Base-by-base conservation (phyloP, 177 flowering plant genomes). In the Telopea speciosissima region DNA sequence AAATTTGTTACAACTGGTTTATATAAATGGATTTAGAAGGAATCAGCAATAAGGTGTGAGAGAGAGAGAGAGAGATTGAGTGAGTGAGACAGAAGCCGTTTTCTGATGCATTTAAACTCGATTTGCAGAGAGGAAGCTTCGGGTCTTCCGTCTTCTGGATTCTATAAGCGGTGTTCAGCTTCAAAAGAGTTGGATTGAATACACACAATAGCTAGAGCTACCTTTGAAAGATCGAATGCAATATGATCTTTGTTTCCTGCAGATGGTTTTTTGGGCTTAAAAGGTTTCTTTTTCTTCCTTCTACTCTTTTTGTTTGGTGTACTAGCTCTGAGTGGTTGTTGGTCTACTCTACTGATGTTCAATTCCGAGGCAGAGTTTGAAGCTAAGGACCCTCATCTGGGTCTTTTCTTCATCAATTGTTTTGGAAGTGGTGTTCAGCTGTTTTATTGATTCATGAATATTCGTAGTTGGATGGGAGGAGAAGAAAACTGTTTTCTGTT, bases 111-210 rank as follows among this genome's bases (percentile, higher is more conserved):
- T 75, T 75, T 42, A 74, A 69, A 49, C 45, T 68, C 62, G 54
- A 68, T 52, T 73, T 73, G 69, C 59, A 49, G 76, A 73, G 65
- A n/a, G 65, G 65, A 78, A 71, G 74, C 78, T 71, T 78, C 74
- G 80, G 73, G 70, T 67, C 70, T 81, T 76, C 75, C 77, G 65
- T 73, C 70, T 67, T 33, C 44, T 33, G 60, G 40, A 36, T 8
- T 36, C 5, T 36, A 8, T 36, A 1, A 66, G 70, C 56, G 65
- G 31, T 67, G 31, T 25, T 64, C 36, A 49, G 54, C 17, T 49
- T 60, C 26, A 59, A 67, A 3, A 60, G 69, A 66, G 74, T 24
- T 42, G 67, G 72, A 60, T 58, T 63, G 65, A 40, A 54, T 49
- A 8, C 40, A 11, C 54, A 49, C 14, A 49, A 14, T 68, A 67